Percentiles rank a stretch among this genome's conserved stretches.
phyloP scores from a whole-genome alignment of 2,329 filamentous ascomycete species.

The Colletotrichum spaethianum region DNA sequence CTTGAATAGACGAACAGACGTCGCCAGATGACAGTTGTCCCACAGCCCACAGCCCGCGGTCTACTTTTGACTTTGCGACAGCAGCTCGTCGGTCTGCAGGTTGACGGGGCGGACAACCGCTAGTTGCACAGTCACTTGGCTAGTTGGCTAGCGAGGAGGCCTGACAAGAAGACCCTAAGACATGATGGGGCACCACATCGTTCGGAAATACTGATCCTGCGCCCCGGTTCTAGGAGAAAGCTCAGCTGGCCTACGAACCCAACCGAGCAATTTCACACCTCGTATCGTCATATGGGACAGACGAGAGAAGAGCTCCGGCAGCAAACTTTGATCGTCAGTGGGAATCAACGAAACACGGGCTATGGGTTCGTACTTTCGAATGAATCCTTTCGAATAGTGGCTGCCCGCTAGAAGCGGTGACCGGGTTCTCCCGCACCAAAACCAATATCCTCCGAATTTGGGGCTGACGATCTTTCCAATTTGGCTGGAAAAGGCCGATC shows the following conservation, averaged over 20 bases:
- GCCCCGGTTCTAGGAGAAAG: neutral
- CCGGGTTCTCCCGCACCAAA: conserved; percentile 23
- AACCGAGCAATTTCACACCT: neutral
- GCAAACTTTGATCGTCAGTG: neutral
- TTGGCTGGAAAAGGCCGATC: conserved; percentile 27
- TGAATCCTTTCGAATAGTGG: conserved; percentile 7
- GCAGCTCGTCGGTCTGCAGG: conserved; percentile 8
- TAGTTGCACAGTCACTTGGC: neutral
- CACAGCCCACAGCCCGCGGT: neutral
- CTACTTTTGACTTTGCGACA: conserved; percentile 14
- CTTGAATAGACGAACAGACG: neutral
- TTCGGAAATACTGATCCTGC: neutral
- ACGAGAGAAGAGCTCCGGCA: neutral
- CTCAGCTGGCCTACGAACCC: neutral
- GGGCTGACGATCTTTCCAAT: conserved; percentile 18
- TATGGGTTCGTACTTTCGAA: neutral
- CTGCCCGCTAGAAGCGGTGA: conserved; percentile 11
- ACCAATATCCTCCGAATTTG: conserved; percentile 8
- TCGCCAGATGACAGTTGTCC: conserved; percentile 4
- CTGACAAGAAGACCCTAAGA: neutral
- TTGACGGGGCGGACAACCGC: neutral
- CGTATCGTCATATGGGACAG: neutral
- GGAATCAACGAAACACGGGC: neutral
- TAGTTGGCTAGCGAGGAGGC: neutral
- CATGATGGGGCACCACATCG: neutral